A percentile compares a stretch with the other conserved stretches of the same genome.
These are phyloP conservation scores for Epichloe typhina DNA, from an alignment of 2,329 filamentous ascomycete genomes.

Conservation along the genomic window DNA sequence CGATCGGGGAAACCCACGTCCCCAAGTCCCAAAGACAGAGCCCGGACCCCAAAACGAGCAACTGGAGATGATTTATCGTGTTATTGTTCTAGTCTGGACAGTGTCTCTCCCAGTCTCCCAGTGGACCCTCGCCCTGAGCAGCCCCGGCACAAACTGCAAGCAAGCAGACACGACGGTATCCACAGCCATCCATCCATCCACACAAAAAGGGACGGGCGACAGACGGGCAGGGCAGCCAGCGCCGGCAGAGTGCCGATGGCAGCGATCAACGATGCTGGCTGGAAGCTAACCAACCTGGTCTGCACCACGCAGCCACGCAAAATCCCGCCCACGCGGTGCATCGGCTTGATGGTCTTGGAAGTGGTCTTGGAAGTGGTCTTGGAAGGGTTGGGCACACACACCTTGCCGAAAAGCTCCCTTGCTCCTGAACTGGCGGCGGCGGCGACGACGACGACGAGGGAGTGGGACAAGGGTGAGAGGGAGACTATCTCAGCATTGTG, in stretches of 20 bases:
- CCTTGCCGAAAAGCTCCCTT: neutral
- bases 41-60: neutral
- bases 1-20: neutral
- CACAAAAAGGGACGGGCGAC: neutral
- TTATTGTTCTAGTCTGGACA: neutral
- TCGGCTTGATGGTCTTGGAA: neutral
- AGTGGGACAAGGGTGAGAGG: neutral
- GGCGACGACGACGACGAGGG: neutral
- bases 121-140: neutral
- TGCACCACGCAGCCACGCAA: no score
- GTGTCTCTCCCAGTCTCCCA: neutral
- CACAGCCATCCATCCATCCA: neutral
- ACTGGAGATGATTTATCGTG: constrained; percentile 1
- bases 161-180: neutral
- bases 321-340: neutral
- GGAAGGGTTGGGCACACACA: neutral
- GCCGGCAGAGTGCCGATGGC: constrained; percentile 6
- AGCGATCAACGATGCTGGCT: neutral
- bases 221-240: neutral
- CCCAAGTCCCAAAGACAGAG: neutral
- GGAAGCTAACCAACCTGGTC: neutral
- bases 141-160: no score
- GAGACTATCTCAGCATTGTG: neutral
- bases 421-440: neutral
- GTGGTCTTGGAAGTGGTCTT: no score